A percentile compares a stretch with the other conserved stretches of the same genome.
These are phyloP conservation scores for Aegilops tauschii DNA, from an alignment of 176 grass and related monocot genomes.

Conservation along the genomic window DNA sequence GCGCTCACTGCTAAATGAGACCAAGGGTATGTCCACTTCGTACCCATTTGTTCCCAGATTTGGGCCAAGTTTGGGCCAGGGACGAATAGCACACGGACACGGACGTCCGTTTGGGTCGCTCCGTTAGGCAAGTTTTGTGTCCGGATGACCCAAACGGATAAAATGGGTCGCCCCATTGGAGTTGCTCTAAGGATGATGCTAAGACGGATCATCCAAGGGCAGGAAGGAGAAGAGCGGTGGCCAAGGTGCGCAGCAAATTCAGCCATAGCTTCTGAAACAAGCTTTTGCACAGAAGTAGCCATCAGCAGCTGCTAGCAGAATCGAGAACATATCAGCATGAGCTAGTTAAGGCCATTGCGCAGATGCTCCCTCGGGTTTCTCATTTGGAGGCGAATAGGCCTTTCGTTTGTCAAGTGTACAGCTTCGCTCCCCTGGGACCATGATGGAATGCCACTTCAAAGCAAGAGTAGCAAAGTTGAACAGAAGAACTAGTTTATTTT, in stretches of 20 bases:
- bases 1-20: no score
- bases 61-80: no score
- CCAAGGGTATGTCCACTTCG: no score
- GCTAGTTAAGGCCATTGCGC: slow-evolving; percentile 92
- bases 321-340: slow-evolving; percentile 61
- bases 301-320: slow-evolving; percentile 24
- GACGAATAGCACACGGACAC: no score
- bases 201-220: slow-evolving; percentile 58
- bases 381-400: slow-evolving; percentile 70
- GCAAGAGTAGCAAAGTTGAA: neutral
- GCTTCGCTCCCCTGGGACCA: neutral
- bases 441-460: neutral
- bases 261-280: slow-evolving; percentile 55
- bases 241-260: slow-evolving; percentile 12
- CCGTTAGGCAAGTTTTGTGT: no score
- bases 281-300: slow-evolving; percentile 13
- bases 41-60: no score
- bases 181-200: slow-evolving; percentile 55
- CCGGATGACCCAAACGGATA: no score
- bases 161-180: no score
- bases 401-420: slow-evolving; percentile 31
- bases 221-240: slow-evolving; percentile 23
- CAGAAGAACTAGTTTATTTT: neutral
- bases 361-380: slow-evolving; percentile 69
- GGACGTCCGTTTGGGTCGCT: no score